Evolutionary conservation across 1,284 basidiomycete species (phyloP), one percentile per base, ranked within the genome.

Genomic region (Sanguinoderma infundibulare): DNA sequence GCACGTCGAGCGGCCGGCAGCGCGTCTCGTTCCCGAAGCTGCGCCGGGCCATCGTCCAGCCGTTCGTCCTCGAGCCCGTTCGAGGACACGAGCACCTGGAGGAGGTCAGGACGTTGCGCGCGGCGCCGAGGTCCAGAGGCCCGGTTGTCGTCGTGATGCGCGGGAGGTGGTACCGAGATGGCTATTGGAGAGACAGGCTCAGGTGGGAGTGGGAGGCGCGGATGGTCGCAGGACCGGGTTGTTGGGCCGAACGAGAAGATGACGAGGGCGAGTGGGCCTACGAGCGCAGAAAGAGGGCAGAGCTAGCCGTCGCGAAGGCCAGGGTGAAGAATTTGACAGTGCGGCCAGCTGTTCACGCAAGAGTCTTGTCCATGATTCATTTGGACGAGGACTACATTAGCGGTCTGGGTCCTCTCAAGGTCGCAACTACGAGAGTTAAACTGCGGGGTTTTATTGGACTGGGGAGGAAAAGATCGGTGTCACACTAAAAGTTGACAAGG

Each of bases 261-360:
- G 64, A 65, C 56, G 61, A 66, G n/a, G 62, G 57, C 3, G 59
- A 61, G 49, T 63, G 60, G 61, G 50, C 59, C 5, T 57, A 57
- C 53, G 64, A 66, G 59, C 57, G 61, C 26, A 54, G 52, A 34
- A 63, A 61, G 49, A 36, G 51, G 20, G 52, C 55, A 1, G 60
- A 63, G 54, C 14, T 60, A 1, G 36, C 61, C 3, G 47, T 55
- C 5, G 35, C 53, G 26, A 60, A 55, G 55, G 35, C 53, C 15
- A 55, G 53, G 24, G 26, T 38, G 39, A 52, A 53, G 35, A 55
- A 53, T 5, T 15, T 47, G 47, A 38, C 20, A 22, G 20, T 53
- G n/a, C 26, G 34, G 0, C 22, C 35, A 22, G 34, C 34, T 12
- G 22, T 49, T 26, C 24, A 4, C 1, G 57, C 24, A 12, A 22